phyloP scores from a whole-genome alignment of 345 rosid species.

The Gossypium herbaceum region DNA sequence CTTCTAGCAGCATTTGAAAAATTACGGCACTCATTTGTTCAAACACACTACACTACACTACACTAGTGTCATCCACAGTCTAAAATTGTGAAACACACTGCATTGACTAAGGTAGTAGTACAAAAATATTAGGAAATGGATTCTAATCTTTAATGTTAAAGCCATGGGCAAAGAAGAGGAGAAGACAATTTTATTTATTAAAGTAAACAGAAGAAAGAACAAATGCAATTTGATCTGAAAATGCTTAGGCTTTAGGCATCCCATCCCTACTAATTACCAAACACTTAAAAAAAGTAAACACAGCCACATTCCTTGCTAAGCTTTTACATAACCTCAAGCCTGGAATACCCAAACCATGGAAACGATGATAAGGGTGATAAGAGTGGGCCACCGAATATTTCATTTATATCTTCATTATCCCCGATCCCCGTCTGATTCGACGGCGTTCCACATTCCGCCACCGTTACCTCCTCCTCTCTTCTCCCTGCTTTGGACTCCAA shows the following conservation, averaged over 20 bases:
- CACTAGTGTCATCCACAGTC: too few species aligned
- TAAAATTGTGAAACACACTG: too few species aligned
- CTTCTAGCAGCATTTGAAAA: too few species aligned
- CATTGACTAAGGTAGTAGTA: too few species aligned
- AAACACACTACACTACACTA: too few species aligned
- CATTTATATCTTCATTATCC: conserved; percentile 55
- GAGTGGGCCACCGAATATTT: conserved; percentile 68
- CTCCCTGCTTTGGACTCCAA: conserved; percentile 16
- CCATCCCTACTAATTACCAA: background rate
- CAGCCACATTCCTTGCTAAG: background rate
- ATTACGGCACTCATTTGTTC: too few species aligned
- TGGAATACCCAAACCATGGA: conserved; percentile 36
- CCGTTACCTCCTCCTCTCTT: conserved; percentile 20
- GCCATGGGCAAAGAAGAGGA: too few species aligned
- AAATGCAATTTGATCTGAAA: background rate
- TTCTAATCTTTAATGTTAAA: too few species aligned
- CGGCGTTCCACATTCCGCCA: conserved; percentile 52
- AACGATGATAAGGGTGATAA: conserved; percentile 77
- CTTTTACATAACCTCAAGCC: conserved; percentile 36
- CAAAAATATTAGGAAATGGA: too few species aligned
- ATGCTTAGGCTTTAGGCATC: background rate
- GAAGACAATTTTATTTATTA: too few species aligned
- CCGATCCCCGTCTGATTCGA: conserved; percentile 81
- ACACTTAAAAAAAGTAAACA: background rate
- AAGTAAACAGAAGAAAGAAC: background rate